A percentile compares a stretch with the other conserved stretches of the same genome.
These are phyloP conservation scores for Protomyces macrosporus DNA, from an alignment of 1,139 yeast genomes.

Conservation along the genomic window DNA sequence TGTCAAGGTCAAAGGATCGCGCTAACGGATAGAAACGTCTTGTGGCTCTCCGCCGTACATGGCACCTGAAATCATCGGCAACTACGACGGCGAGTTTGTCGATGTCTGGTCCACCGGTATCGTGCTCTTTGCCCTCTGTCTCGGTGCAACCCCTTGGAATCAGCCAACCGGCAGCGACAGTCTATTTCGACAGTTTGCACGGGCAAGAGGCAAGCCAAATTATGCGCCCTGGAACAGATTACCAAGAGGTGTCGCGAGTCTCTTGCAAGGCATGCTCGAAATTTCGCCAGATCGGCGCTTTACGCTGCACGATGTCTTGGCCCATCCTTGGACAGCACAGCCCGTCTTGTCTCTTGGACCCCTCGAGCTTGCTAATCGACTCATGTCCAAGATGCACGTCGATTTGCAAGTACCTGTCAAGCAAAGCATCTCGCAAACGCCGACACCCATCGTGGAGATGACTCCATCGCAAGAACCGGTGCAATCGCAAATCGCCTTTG, in stretches of 20 bases:
- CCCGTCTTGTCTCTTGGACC: conserved; percentile 47
- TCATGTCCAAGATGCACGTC: conserved; percentile 43
- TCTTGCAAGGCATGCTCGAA: conserved; percentile 50
- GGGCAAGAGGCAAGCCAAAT: conserved; percentile 47
- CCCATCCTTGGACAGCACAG: conserved; percentile 51
- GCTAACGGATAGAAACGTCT: conserved; percentile 25
- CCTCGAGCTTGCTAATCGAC: conserved; percentile 47
- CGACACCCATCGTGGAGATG: conserved; percentile 31
- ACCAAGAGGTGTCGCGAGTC: conserved; percentile 46
- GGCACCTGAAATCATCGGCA: conserved; percentile 55
- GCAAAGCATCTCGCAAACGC: background rate
- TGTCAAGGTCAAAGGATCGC: background rate
- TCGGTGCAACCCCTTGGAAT: conserved; percentile 67
- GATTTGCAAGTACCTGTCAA: conserved; percentile 28
- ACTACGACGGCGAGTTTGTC: conserved; percentile 47
- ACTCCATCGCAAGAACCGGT: conserved; percentile 4
- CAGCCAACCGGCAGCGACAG: conserved; percentile 43
- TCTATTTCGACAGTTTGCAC: conserved; percentile 47
- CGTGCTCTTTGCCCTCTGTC: conserved; percentile 52
- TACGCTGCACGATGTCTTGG: conserved; percentile 42
- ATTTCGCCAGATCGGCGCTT: conserved; percentile 46
- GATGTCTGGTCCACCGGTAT: conserved; percentile 67
- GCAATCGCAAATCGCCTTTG: background rate
- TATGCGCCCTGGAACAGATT: conserved; percentile 50
- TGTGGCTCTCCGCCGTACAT: conserved; percentile 68